phyloP scores from a whole-genome alignment of 2,329 filamentous ascomycete species.

The Monosporascus ibericus region DNA sequence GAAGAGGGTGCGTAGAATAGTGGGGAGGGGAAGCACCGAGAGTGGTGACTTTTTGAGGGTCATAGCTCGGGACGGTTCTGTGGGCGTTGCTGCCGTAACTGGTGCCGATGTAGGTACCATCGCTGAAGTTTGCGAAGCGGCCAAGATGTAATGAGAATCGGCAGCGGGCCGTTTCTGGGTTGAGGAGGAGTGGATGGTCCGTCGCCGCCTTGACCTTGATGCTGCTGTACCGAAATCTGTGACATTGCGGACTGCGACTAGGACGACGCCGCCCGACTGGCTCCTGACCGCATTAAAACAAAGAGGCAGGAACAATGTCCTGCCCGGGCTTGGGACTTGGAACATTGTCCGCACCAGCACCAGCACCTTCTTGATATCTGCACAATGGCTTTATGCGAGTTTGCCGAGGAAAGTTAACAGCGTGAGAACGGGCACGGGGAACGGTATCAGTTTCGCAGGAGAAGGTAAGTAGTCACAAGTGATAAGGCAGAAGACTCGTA shows the following conservation, averaged over 20 bases:
- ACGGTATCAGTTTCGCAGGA: too few species aligned
- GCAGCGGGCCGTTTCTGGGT: constrained; percentile 13
- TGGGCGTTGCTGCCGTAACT: neutral
- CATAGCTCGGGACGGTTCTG: neutral
- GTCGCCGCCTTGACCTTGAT: constrained; percentile 11
- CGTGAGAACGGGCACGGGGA: too few species aligned
- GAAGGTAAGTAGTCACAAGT: too few species aligned
- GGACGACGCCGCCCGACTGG: constrained; percentile 12
- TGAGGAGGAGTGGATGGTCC: constrained; percentile 20
- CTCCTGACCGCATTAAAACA: constrained; percentile 12
- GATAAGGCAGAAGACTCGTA: too few species aligned
- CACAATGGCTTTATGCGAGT: too few species aligned
- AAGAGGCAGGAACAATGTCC: constrained; percentile 15
- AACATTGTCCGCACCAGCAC: constrained; percentile 16
- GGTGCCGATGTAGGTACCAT: constrained; percentile 10
- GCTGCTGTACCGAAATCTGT: constrained; percentile 7
- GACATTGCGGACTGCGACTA: constrained; percentile 11
- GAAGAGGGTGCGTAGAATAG: constrained; percentile 62
- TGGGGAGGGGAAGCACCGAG: constrained; percentile 59
- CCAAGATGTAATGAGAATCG: constrained; percentile 9
- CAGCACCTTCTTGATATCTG: neutral
- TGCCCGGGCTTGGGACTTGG: constrained; percentile 13
- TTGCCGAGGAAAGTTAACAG: too few species aligned
- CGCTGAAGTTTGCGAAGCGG: constrained; percentile 9
- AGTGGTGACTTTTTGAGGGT: constrained; percentile 38